Evolutionary conservation across 1,139 yeast species (phyloP).

Genomic region (Blastobotrys malaysiensis): DNA sequence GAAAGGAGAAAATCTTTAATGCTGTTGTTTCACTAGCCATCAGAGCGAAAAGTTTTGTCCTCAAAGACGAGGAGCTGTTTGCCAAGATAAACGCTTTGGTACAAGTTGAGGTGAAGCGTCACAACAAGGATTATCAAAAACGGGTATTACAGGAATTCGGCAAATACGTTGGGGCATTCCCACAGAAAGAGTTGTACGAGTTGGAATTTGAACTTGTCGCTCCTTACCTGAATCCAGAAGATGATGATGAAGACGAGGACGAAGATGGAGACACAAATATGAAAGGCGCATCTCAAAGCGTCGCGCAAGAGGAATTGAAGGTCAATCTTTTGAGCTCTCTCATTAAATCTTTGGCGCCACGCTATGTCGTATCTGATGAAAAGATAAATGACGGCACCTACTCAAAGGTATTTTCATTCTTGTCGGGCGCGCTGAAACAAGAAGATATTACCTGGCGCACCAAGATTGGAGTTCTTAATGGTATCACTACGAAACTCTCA

Average conservation of each 20-base stretch:
- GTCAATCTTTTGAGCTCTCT: slow-evolving; percentile 31
- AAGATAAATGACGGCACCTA: background rate
- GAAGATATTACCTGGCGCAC: slow-evolving; percentile 52
- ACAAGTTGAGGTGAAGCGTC: slow-evolving; percentile 55
- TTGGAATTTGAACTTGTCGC: slow-evolving; percentile 33
- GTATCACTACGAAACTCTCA: background rate
- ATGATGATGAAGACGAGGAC: slow-evolving; percentile 23
- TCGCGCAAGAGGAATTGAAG: slow-evolving; percentile 38
- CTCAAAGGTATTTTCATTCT: background rate
- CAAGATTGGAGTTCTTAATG: slow-evolving; percentile 35
- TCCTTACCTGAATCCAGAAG: slow-evolving; percentile 19
- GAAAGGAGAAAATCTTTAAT: slow-evolving; percentile 70
- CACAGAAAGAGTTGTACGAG: slow-evolving; percentile 33
- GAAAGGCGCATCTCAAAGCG: slow-evolving; percentile 13
- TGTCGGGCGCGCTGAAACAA: background rate
- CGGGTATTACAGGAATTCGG: slow-evolving; percentile 28
- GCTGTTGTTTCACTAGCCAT: slow-evolving; percentile 60
- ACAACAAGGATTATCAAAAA: slow-evolving; percentile 59
- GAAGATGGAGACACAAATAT: slow-evolving; percentile 23
- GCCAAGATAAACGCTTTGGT: slow-evolving; percentile 14
- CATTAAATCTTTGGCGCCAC: slow-evolving; percentile 9
- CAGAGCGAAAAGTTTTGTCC: slow-evolving; percentile 37
- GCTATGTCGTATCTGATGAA: background rate
- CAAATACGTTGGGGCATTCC: slow-evolving; percentile 23
- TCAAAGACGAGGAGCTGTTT: slow-evolving; percentile 12